phyloP scores from a whole-genome alignment of 371 early-diverging fungal species.

The Mucor sp. region DNA sequence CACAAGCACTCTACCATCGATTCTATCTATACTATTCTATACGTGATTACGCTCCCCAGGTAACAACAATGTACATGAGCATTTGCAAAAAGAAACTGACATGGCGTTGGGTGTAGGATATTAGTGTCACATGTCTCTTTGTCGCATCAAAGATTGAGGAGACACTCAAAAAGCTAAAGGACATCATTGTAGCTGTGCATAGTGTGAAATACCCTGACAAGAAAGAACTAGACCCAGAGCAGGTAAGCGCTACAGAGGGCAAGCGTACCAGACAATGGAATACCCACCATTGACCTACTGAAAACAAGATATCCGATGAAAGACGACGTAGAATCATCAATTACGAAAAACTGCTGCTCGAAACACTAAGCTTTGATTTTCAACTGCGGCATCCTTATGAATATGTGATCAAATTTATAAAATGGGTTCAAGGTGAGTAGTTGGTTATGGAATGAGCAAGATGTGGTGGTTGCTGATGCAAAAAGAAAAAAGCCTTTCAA shows the following conservation, averaged over 20 bases:
- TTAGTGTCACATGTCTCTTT: conserved; percentile 68
- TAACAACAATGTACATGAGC: neutral
- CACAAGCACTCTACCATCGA: conserved; percentile 73
- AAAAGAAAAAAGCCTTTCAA: conserved; percentile 18
- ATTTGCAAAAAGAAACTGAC: too few species aligned
- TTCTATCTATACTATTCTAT: conserved; percentile 67
- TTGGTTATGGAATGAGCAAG: too few species aligned
- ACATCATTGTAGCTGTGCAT: conserved; percentile 69
- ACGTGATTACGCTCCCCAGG: conserved; percentile 47
- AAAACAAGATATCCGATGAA: conserved; percentile 56
- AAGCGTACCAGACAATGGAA: too few species aligned
- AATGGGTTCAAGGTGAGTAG: conserved; percentile 56
- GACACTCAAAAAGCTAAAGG: conserved; percentile 74
- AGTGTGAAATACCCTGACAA: conserved; percentile 57
- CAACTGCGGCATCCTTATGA: conserved; percentile 63
- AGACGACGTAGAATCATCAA: conserved; percentile 56
- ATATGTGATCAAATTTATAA: conserved; percentile 65
- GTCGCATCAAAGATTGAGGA: conserved; percentile 82
- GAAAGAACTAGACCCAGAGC: conserved; percentile 61
- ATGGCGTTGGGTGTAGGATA: conserved; percentile 36
- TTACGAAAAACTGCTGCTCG: conserved; percentile 62
- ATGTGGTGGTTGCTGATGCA: too few species aligned
- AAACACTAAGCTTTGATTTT: conserved; percentile 68
- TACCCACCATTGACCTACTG: neutral
- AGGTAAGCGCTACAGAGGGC: too few species aligned